Conservation (phyloP, 1,284 basidiomycete genomes). For the Puccinia coronata region DNA sequence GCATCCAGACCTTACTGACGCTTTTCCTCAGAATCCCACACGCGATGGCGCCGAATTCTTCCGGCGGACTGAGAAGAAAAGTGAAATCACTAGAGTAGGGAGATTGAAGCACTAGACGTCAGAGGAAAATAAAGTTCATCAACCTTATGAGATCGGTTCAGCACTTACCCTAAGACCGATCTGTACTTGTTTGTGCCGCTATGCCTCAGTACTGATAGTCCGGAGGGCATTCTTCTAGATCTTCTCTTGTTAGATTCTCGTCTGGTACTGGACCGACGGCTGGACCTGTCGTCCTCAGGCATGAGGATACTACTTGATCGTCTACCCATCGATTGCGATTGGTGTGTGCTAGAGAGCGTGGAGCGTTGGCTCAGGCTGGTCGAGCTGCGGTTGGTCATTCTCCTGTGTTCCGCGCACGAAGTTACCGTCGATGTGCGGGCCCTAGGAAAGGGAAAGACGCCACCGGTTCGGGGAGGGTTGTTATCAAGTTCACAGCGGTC, state of each 20-base stretch:
- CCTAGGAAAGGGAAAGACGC: slow-evolving; percentile 30
- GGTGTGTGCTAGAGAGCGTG: slow-evolving; percentile 34
- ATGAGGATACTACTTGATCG: slow-evolving; percentile 38
- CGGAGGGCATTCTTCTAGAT: slow-evolving; percentile 49
- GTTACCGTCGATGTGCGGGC: slow-evolving; percentile 38
- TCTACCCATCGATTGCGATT: slow-evolving; percentile 28
- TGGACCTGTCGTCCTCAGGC: slow-evolving; percentile 33
- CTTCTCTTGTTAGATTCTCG: slow-evolving; percentile 34
- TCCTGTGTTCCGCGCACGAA: slow-evolving; percentile 30
- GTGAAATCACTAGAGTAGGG: slow-evolving; percentile 27
- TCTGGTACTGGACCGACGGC: slow-evolving; percentile 25
- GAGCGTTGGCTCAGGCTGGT: slow-evolving; percentile 40
- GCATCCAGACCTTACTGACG: slow-evolving; percentile 42
- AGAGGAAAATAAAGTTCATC: background rate
- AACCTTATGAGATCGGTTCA: background rate
- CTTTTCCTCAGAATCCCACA: slow-evolving; percentile 45
- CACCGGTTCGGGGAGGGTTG: slow-evolving; percentile 11
- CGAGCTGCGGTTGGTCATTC: slow-evolving; percentile 26
- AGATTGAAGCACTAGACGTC: background rate
- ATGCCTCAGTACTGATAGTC: slow-evolving; percentile 40
- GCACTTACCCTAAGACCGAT: slow-evolving; percentile 30
- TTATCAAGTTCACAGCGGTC: background rate
- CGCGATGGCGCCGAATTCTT: slow-evolving; percentile 42
- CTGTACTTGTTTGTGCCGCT: slow-evolving; percentile 36
- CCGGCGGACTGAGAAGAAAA: slow-evolving; percentile 46